Base-by-base conservation (phyloP, 257 asterid species). In the Nicotiana otophora region DNA sequence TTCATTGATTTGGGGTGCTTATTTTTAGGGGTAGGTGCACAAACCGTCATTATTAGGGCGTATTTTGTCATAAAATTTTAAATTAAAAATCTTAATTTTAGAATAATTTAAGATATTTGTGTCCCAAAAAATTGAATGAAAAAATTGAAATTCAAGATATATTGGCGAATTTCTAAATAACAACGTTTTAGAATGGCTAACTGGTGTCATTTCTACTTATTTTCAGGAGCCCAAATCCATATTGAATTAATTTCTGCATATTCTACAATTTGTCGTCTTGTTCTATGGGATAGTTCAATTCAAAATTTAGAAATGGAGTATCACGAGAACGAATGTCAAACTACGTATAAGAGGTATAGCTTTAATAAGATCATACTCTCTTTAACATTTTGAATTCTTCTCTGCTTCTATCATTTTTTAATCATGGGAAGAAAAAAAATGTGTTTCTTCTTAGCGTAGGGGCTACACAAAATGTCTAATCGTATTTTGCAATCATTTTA, bases 371-470 rank as follows among this genome's bases (percentile, higher is more conserved):
- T 42, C 58, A 70, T 42, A 42, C n/a, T 70, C 58, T 39, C 23
- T 70, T 19, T 70, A 70, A 42, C 11, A 42, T 20, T 12, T 70
- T 68, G 30, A 10, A 34, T 34, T 68, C 54, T 19, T 3, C 17
- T 10, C 4, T 10, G 5, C 30, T 20, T 70, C n/a, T 9, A 46
- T 46, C 62, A 58, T 10, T 34, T 34, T 34, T 19, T 19, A 42
- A 46, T 42, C 26, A 72, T 23, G 5, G 46, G 78, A 20, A 31
- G 3, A 23, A 68, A n/a, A 4, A 1, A n/a, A 4, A 2, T 10
- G 62, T 69, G 19, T 48, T 74, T 74, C 20, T 48, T 14, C 80
- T 48, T 74, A 74, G 80, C 63, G 80, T 74, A 74, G 62, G 62
- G 62, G 79, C 42, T 23, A 20, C 55, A 15, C 34, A 74, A 51